phyloP scores from a whole-genome alignment of 805 yeast species.

The Metschnikowia arizonensis region DNA sequence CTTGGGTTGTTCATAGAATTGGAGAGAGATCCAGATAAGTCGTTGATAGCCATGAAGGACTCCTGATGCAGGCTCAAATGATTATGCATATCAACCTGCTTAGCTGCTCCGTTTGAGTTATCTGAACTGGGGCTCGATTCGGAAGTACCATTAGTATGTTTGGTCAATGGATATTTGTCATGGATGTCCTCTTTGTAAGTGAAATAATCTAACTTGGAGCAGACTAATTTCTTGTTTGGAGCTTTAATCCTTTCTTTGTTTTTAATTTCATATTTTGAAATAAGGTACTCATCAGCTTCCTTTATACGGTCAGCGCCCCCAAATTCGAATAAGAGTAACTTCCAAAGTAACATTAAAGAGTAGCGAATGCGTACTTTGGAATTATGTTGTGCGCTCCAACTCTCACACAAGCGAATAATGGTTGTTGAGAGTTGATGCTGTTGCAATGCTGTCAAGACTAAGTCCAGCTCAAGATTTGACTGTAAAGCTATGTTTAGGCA shows the following conservation, averaged over 20 bases:
- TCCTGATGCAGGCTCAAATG: conserved; percentile 1
- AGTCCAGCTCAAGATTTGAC: background rate
- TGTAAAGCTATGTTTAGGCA: conserved; percentile 25
- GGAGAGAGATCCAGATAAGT: conserved; percentile 50
- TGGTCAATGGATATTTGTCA: conserved; percentile 68
- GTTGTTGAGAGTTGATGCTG: conserved; percentile 39
- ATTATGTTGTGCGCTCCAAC: conserved; percentile 58
- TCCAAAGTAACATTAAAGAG: conserved; percentile 50
- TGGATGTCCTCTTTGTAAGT: conserved; percentile 71
- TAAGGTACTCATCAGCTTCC: conserved; percentile 45
- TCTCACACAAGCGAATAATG: conserved; percentile 51
- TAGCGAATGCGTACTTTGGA: conserved; percentile 49
- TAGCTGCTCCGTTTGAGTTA: background rate
- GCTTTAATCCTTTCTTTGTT: conserved; percentile 19
- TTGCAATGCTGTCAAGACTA: conserved; percentile 16
- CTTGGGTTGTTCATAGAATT: conserved; percentile 58
- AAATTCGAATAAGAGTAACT: conserved; percentile 53
- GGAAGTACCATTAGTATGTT: background rate
- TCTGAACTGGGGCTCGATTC: background rate
- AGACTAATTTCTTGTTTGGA: conserved; percentile 31
- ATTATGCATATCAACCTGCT: background rate
- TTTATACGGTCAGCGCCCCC: conserved; percentile 49
- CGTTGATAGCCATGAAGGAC: conserved; percentile 35
- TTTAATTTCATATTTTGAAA: conserved; percentile 36
- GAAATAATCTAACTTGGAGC: conserved; percentile 83